Percentiles rank a stretch among this genome's conserved stretches.
Evolutionary conservation across 495 filamentous ascomycete genomes (phyloP).

Genomic region (Tuber calosporum): DNA sequence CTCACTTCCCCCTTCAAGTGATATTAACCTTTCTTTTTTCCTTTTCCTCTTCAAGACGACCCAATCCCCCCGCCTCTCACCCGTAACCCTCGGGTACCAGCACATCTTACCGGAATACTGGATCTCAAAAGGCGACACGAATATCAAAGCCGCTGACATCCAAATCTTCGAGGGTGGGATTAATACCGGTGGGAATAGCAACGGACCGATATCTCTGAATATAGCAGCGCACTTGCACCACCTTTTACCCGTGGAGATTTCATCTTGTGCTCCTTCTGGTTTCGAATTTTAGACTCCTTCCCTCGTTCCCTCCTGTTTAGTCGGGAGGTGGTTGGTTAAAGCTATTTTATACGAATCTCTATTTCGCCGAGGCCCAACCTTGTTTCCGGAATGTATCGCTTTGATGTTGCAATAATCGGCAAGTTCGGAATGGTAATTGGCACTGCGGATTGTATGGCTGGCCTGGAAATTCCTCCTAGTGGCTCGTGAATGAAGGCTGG

Average conservation of each 20-base stretch:
- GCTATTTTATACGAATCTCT: too few species aligned
- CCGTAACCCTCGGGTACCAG: conserved; percentile 45
- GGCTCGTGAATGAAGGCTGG: too few species aligned
- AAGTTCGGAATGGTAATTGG: too few species aligned
- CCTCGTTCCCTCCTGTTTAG: not conserved
- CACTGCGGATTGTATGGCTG: too few species aligned
- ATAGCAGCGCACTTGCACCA: conserved; percentile 30
- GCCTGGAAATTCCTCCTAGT: too few species aligned
- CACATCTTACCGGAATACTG: conserved; percentile 55
- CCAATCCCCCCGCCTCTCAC: conserved; percentile 54
- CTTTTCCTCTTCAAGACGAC: conserved; percentile 40
- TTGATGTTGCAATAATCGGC: too few species aligned
- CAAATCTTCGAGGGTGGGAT: conserved; percentile 14
- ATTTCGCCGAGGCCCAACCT: too few species aligned
- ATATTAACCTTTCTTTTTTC: not conserved
- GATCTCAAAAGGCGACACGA: not conserved
- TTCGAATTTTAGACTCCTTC: not conserved
- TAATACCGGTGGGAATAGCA: conserved; percentile 10
- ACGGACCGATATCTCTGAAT: conserved; percentile 20
- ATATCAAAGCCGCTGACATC: conserved; percentile 5
- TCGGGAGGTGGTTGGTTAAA: not conserved
- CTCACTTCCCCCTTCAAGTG: not conserved
- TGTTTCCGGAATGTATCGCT: too few species aligned
- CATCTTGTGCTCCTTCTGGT: not conserved
- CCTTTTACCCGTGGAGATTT: conserved; percentile 20